A percentile compares a stretch with the other conserved stretches of the same genome.
Evolutionary conservation across 176 grass and related monocot genomes (phyloP).

Genomic region (Leersia perrieri): DNA sequence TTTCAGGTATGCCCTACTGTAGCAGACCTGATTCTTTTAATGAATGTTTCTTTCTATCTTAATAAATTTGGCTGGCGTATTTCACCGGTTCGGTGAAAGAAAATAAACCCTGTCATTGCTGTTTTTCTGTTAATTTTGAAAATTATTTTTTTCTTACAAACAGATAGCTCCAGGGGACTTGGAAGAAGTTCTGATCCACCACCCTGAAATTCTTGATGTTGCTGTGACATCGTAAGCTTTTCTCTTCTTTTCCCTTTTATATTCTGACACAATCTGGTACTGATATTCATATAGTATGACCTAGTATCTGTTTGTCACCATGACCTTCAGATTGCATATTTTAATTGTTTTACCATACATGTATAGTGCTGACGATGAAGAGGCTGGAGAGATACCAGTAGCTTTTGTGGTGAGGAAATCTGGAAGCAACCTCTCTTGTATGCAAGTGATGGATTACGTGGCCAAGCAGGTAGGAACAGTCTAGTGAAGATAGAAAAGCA

Average conservation of each 20-base stretch:
- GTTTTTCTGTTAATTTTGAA: not conserved
- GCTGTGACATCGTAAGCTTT: constrained; percentile 77
- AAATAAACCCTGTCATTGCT: not conserved
- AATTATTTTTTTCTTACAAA: too few species aligned
- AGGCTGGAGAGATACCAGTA: constrained; percentile 88
- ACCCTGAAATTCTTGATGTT: constrained; percentile 75
- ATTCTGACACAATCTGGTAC: not conserved
- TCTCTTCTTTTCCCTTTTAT: not conserved
- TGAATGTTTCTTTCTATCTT: too few species aligned
- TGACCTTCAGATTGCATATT: not conserved
- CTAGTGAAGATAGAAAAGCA: not conserved
- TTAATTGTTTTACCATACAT: constrained; percentile 5
- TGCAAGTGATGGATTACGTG: constrained; percentile 72
- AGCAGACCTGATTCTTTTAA: not conserved
- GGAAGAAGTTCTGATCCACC: constrained; percentile 63
- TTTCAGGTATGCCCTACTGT: constrained; percentile 73
- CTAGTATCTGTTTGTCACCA: not conserved
- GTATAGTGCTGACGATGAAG: constrained; percentile 61
- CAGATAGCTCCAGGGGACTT: constrained; percentile 93
- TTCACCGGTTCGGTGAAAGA: not conserved
- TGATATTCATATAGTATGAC: not conserved
- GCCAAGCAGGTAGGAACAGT: constrained; percentile 68
- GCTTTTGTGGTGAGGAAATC: constrained; percentile 73
- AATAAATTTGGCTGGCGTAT: not conserved
- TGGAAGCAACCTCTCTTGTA: constrained; percentile 61